Conservation (phyloP, 805 yeast genomes). For the Cyberlindnera samutprakarnensis region DNA sequence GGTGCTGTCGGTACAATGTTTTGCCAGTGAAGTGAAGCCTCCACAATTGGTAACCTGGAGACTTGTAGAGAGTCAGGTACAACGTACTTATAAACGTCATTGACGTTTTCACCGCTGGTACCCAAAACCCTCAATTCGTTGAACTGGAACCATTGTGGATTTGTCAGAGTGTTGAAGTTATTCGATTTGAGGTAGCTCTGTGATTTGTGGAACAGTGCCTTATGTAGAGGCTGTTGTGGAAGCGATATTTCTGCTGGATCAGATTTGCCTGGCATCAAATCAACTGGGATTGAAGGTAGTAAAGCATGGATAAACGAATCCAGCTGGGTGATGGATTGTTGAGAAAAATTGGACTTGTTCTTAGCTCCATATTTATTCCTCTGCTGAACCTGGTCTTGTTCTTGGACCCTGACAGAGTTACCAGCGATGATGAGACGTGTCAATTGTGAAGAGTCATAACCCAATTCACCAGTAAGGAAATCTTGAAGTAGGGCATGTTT, state of each 20-base stretch:
- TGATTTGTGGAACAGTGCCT: slow-evolving; percentile 52
- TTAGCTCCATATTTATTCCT: slow-evolving; percentile 38
- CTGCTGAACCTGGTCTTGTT: slow-evolving; percentile 7
- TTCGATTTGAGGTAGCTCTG: slow-evolving; percentile 32
- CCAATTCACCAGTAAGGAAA: slow-evolving; percentile 66
- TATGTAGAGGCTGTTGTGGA: slow-evolving; percentile 90
- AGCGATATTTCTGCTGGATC: slow-evolving; percentile 83
- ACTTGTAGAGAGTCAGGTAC: slow-evolving; percentile 29
- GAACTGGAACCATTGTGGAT: slow-evolving; percentile 67
- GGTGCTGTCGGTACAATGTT: slow-evolving; percentile 93
- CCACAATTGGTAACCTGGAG: slow-evolving; percentile 48
- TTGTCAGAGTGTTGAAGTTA: slow-evolving; percentile 41
- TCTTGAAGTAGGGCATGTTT: slow-evolving; percentile 56
- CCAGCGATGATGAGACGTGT: slow-evolving; percentile 66
- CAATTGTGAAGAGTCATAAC: slow-evolving; percentile 28
- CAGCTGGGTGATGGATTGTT: slow-evolving; percentile 42
- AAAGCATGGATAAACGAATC: slow-evolving; percentile 54
- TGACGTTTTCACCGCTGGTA: slow-evolving; percentile 78
- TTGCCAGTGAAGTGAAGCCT: slow-evolving; percentile 72
- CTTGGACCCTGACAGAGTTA: slow-evolving; percentile 39
- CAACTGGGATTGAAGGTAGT: slow-evolving; percentile 54
- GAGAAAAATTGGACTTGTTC: slow-evolving; percentile 43
- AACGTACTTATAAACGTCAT: slow-evolving; percentile 67
- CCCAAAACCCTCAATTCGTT: slow-evolving; percentile 56
- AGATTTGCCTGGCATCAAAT: slow-evolving; percentile 73